phyloP scores from a whole-genome alignment of 78 protist species.

The Guillardia theta region DNA sequence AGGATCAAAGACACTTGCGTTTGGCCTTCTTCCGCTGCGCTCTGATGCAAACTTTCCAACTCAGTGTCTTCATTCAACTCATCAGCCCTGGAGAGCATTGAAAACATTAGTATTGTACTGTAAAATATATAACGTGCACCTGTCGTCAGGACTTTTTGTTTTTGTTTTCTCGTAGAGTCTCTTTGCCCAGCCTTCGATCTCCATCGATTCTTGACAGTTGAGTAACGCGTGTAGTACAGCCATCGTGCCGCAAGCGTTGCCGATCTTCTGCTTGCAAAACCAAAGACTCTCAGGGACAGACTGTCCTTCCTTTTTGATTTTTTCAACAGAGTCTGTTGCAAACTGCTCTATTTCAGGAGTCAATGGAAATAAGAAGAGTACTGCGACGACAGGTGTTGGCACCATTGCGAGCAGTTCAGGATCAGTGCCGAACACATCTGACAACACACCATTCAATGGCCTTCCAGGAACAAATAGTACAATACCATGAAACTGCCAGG shows the following conservation, averaged over 20 bases:
- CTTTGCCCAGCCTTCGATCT: conserved; percentile 54
- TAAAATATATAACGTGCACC: background rate
- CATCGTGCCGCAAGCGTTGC: conserved; percentile 94
- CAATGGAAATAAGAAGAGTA: conserved; percentile 86
- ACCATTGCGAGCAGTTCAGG: conserved; percentile 81
- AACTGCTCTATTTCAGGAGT: conserved; percentile 14
- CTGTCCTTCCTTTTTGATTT: background rate
- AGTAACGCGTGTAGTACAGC: conserved; percentile 80
- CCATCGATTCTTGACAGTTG: conserved; percentile 56
- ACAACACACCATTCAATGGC: background rate
- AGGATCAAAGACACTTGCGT: too few species aligned
- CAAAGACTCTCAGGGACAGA: conserved; percentile 48
- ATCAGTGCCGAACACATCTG: conserved; percentile 88
- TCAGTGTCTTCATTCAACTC: too few species aligned
- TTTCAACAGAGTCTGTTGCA: too few species aligned
- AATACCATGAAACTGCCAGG: background rate
- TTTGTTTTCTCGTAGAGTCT: conserved; percentile 55
- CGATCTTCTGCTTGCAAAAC: conserved; percentile 79
- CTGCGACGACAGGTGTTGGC: conserved; percentile 86
- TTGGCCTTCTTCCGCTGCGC: too few species aligned
- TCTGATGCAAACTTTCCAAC: too few species aligned
- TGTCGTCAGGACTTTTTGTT: conserved; percentile 50
- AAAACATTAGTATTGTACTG: too few species aligned
- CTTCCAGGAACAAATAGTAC: background rate
- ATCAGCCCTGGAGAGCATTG: too few species aligned